Percentiles rank a stretch among this genome's conserved stretches.
phyloP scores from a whole-genome alignment of 148 eudicot species.

The Fallopia convolvulus region DNA sequence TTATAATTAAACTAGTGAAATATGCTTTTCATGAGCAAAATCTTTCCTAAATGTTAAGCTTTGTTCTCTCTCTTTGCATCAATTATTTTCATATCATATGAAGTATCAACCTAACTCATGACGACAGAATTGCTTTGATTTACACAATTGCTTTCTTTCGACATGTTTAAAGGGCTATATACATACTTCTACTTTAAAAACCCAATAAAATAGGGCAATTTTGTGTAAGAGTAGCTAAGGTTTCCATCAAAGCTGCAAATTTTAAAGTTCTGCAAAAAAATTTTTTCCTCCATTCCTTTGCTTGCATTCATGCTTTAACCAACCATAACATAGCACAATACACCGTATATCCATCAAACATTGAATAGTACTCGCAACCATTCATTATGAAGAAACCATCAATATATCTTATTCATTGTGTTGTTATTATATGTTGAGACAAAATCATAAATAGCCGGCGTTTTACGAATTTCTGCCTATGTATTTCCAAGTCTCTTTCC shows the following conservation, averaged over 20 bases:
- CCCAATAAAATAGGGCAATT: neutral
- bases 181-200: neutral
- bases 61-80: neutral
- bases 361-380: neutral
- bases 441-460: neutral
- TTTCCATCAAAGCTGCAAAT: neutral
- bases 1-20: neutral
- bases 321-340: neutral
- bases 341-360: neutral
- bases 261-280: neutral
- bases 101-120: neutral
- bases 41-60: neutral
- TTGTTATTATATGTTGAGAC: slow-evolving; percentile 4
- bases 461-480: neutral
- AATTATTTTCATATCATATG: neutral
- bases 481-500: neutral
- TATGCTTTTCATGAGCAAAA: neutral
- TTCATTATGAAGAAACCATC: neutral
- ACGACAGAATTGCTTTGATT: neutral
- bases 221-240: neutral
- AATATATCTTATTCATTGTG: neutral
- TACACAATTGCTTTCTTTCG: neutral
- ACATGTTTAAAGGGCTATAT: neutral
- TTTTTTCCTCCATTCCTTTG: neutral
- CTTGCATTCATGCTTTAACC: neutral